Conservation (phyloP, 306 rosid genomes). For the Dalbergia cultrata region DNA sequence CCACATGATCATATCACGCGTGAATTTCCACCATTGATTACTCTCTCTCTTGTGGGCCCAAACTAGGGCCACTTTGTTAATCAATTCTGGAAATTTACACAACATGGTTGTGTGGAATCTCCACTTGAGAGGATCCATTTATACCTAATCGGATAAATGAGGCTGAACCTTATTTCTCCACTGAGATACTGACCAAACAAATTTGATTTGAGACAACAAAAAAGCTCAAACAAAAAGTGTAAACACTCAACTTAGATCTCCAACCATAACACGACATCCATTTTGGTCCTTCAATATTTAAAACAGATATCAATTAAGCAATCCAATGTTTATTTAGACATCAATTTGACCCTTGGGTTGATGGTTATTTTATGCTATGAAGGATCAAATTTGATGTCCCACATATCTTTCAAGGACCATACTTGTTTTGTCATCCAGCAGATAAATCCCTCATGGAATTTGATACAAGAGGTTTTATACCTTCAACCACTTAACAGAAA, state of each 20-base stretch:
- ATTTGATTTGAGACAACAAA: not conserved
- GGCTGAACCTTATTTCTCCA: slow-evolving; percentile 25
- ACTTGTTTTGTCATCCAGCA: slow-evolving; percentile 14
- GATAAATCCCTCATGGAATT: slow-evolving; percentile 27
- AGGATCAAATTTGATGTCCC: not conserved
- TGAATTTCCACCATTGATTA: too few species aligned
- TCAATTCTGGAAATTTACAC: too few species aligned
- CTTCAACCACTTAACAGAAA: slow-evolving; percentile 96
- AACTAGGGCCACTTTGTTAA: too few species aligned
- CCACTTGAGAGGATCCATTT: too few species aligned
- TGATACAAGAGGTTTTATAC: slow-evolving; percentile 52
- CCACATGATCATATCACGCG: too few species aligned
- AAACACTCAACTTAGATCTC: not conserved
- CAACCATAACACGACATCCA: too few species aligned
- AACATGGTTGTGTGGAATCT: too few species aligned
- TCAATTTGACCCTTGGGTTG: not conserved
- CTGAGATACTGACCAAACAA: not conserved
- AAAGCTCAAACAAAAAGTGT: not conserved
- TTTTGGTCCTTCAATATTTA: not conserved
- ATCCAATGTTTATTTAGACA: not conserved
- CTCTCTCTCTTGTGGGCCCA: too few species aligned
- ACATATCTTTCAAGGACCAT: not conserved
- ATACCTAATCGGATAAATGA: too few species aligned
- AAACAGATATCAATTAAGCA: not conserved
- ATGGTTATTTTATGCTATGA: not conserved